phyloP scores from a whole-genome alignment of 2,329 filamentous ascomycete species.

The Venturia nashicola region DNA sequence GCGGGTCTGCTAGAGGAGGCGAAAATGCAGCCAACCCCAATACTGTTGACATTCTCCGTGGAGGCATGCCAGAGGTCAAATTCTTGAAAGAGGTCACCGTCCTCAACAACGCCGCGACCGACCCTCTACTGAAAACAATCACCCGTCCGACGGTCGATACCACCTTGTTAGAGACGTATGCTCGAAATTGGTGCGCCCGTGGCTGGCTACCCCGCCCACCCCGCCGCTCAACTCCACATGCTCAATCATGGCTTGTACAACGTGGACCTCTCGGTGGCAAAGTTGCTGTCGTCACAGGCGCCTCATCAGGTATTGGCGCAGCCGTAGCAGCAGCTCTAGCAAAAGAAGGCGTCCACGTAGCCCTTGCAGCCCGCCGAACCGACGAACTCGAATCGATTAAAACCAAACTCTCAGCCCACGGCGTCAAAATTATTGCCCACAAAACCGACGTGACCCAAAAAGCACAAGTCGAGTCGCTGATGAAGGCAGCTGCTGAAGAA shows the following conservation, averaged over 20 bases:
- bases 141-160: conserved; percentile 57
- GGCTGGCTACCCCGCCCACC: conserved; percentile 62
- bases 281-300: conserved; percentile 12
- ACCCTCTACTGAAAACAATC: conserved; percentile 45
- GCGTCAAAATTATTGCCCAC: conserved; percentile 54
- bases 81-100: conserved; percentile 60
- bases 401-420: conserved; percentile 42
- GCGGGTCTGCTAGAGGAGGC: conserved; percentile 50
- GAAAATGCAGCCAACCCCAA: conserved; percentile 47
- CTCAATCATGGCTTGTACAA: conserved; percentile 14
- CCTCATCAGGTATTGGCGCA: conserved; percentile 11
- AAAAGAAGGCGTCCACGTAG: conserved; percentile 30
- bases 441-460: conserved; percentile 62
- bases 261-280: conserved; percentile 40
- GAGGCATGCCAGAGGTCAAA: conserved; percentile 66
- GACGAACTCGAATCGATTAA: conserved; percentile 58
- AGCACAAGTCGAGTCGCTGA: conserved; percentile 52
- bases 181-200: conserved; percentile 67
- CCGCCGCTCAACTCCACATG: conserved; percentile 19
- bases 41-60: conserved; percentile 66
- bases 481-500: conserved; percentile 44
- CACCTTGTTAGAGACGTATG: conserved; percentile 63
- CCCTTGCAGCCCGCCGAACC: conserved; percentile 52
- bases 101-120: conserved; percentile 57
- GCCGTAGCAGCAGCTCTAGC: conserved; percentile 24